Evolutionary conservation across 2,329 filamentous ascomycete species (phyloP).

Genomic region (Pseudofabraea citricarpa): DNA sequence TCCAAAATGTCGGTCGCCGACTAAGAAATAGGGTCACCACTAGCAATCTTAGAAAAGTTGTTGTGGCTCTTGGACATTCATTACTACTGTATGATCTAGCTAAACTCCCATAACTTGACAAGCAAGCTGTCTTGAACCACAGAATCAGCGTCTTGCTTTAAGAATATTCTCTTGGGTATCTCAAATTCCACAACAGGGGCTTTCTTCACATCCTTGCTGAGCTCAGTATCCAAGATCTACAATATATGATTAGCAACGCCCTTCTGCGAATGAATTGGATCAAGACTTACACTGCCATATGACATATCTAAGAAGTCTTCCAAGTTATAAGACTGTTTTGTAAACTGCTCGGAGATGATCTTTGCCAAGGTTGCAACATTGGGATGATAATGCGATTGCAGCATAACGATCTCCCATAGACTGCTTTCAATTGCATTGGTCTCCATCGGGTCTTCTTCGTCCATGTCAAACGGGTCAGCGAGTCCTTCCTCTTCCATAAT

Average conservation of each 20-base stretch:
- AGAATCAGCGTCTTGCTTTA: constrained; percentile 40
- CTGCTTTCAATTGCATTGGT: constrained; percentile 87
- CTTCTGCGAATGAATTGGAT: too few relatives aligned
- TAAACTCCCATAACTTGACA: constrained; percentile 58
- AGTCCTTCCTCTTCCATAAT: constrained; percentile 55
- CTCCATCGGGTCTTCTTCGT: constrained; percentile 76
- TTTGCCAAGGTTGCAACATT: constrained; percentile 92
- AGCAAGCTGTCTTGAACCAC: constrained; percentile 49
- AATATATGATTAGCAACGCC: too few relatives aligned
- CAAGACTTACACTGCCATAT: constrained; percentile 69
- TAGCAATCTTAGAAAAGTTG: too few relatives aligned
- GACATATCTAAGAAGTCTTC: constrained; percentile 97
- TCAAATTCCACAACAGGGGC: constrained; percentile 86
- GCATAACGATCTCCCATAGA: constrained; percentile 88
- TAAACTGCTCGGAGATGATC: constrained; percentile 95
- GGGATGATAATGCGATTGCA: constrained; percentile 92
- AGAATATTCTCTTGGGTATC: constrained; percentile 56
- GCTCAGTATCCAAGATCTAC: constrained; percentile 77
- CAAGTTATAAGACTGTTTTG: constrained; percentile 89
- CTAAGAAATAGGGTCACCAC: too few relatives aligned
- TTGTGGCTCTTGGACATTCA: too few relatives aligned
- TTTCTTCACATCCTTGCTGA: constrained; percentile 80
- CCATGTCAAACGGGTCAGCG: constrained; percentile 70
- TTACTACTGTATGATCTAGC: too few relatives aligned
- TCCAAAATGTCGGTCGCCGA: too few relatives aligned